Conservation (phyloP, 768 basidiomycete species). For the Suillus subluteus region DNA sequence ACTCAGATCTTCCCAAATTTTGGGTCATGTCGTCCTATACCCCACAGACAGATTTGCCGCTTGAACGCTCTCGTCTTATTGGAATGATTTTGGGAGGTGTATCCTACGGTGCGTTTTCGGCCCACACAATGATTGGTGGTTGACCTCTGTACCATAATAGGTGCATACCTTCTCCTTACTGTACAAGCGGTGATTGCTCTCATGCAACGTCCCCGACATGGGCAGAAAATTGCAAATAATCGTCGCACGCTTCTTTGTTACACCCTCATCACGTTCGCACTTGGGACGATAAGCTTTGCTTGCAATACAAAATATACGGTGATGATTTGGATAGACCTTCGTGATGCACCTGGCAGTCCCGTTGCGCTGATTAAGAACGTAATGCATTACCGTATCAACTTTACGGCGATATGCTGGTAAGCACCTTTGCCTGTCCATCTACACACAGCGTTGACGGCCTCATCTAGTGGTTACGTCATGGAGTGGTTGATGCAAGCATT, state of each 20-base stretch:
- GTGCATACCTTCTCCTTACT: neutral
- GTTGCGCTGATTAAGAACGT: neutral
- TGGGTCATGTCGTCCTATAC: neutral
- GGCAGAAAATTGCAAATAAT: neutral
- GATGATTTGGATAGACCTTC: constrained; percentile 3
- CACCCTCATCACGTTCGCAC: neutral
- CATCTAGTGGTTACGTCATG: neutral
- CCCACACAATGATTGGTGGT: neutral
- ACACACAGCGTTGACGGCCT: neutral
- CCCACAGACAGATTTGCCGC: neutral
- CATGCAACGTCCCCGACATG: neutral
- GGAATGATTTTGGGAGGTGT: neutral
- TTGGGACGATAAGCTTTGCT: neutral
- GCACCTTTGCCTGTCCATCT: neutral
- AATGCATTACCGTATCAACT: neutral
- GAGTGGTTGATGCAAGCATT: neutral
- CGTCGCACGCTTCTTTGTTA: neutral
- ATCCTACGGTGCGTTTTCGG: neutral
- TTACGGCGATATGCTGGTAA: neutral
- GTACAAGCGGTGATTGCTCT: neutral
- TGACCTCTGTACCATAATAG: neutral
- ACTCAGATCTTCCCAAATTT: neutral
- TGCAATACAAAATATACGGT: neutral
- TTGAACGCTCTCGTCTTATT: neutral
- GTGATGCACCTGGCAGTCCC: neutral